Conservation (phyloP, 495 filamentous ascomycete genomes). For the Xylaria sp. region DNA sequence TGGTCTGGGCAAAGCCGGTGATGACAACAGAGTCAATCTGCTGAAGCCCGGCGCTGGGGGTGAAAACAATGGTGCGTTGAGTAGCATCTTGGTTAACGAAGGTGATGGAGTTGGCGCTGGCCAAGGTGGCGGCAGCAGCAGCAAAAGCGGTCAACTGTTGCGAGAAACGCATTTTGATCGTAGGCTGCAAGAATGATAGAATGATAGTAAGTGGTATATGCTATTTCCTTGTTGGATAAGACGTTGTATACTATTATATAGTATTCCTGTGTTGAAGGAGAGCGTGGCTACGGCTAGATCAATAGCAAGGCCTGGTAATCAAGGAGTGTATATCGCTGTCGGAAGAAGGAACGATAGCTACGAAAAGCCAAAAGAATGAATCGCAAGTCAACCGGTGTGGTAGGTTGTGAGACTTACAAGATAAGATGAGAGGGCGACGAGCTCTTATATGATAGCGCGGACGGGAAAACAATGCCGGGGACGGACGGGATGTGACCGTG, state of each 20-base stretch:
- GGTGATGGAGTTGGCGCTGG: conserved; percentile 51
- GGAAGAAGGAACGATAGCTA: conserved; percentile 39
- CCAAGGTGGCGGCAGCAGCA: conserved; percentile 39
- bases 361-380: conserved; percentile 33
- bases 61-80: conserved; percentile 54
- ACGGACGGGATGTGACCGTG: background rate
- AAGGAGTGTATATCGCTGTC: conserved; percentile 39
- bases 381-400: conserved; percentile 30
- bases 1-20: conserved; percentile 36
- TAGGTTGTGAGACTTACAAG: conserved; percentile 20
- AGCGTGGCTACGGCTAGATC: conserved; percentile 33
- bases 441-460: conserved; percentile 17
- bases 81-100: conserved; percentile 57
- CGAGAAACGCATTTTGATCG: conserved; percentile 39
- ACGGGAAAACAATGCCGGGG: background rate
- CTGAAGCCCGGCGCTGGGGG: conserved; percentile 38
- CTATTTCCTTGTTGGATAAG: conserved; percentile 26
- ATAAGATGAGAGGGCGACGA: conserved; percentile 3
- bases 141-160: conserved; percentile 38
- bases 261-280: conserved; percentile 30
- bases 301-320: conserved; percentile 33
- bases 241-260: conserved; percentile 28
- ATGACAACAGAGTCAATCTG: conserved; percentile 41
- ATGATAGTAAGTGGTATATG: conserved; percentile 22
- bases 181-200: conserved; percentile 5